These are phyloP conservation scores for Neofusicoccum sp. DNA, from an alignment of 2,329 filamentous ascomycete species.

Conservation along the genomic window DNA sequence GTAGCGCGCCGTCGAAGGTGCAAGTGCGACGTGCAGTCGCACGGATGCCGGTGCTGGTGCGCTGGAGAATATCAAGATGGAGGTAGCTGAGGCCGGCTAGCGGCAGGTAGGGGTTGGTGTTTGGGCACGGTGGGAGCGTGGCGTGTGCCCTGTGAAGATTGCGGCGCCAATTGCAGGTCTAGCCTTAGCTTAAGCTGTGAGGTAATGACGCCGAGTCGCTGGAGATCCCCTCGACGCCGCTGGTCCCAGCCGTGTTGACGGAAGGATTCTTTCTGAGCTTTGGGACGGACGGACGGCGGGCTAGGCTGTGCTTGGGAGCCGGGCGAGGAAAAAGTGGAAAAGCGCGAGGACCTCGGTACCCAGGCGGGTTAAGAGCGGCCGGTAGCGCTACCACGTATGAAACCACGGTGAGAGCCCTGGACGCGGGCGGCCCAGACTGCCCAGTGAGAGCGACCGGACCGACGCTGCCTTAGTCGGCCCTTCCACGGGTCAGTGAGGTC, in stretches of 20 bases:
- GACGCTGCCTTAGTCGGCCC: conserved; percentile 19
- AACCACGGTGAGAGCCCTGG: conserved; percentile 19
- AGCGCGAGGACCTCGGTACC: conserved; percentile 18
- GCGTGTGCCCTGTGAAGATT: conserved; percentile 34
- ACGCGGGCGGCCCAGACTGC: conserved; percentile 15
- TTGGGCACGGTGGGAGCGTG: conserved; percentile 17
- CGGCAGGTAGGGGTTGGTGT: conserved; percentile 28
- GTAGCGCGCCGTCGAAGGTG: conserved; percentile 17
- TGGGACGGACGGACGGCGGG: conserved; percentile 14
- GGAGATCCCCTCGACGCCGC: conserved; percentile 14
- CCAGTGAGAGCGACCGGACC: conserved; percentile 19
- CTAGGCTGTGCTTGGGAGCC: conserved; percentile 14
- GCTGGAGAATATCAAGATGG: conserved; percentile 22
- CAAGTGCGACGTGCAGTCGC: conserved; percentile 17
- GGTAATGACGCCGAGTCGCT: conserved; percentile 32
- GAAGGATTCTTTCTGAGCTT: conserved; percentile 14
- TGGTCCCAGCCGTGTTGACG: conserved; percentile 14
- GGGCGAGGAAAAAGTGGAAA: conserved; percentile 17
- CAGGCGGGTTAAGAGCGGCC: conserved; percentile 17
- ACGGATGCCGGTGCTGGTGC: conserved; percentile 17
- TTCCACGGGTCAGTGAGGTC: conserved; percentile 15
- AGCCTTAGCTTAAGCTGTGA: conserved; percentile 36
- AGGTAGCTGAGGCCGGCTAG: conserved; percentile 29
- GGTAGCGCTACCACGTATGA: conserved; percentile 18
- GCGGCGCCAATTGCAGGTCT: conserved; percentile 32